phyloP scores from a whole-genome alignment of 306 rosid species.

The Acacia melanoxylon region DNA sequence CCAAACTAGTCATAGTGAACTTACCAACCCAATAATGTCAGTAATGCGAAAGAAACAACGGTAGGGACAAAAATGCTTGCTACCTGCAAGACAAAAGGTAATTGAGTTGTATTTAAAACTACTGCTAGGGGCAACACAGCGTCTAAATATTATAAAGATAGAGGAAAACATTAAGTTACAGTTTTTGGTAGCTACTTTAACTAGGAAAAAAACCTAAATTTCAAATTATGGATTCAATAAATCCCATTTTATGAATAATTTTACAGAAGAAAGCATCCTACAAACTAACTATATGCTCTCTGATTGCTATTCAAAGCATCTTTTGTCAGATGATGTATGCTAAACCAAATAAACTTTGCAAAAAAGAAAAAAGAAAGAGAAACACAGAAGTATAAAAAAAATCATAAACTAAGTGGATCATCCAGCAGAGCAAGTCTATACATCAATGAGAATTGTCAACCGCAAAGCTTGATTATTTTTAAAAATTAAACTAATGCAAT shows the following conservation, averaged over 20 bases:
- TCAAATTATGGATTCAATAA: neutral
- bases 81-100: constrained; percentile 43
- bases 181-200: neutral
- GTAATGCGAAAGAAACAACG: constrained; percentile 56
- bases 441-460: neutral
- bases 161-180: neutral
- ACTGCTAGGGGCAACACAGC: neutral
- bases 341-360: neutral
- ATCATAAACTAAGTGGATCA: neutral
- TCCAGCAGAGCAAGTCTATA: neutral
- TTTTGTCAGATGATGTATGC: neutral
- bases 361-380: neutral
- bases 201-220: neutral
- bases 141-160: neutral
- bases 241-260: neutral
- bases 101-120: neutral
- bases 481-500: neutral
- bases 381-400: neutral
- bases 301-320: neutral
- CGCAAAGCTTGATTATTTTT: constrained; percentile 20
- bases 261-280: neutral
- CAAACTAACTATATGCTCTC: neutral
- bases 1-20: constrained; percentile 21
- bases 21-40: constrained; percentile 65
- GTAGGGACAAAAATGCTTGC: constrained; percentile 76